These are phyloP conservation scores for Adiantum capillusveneris DNA, from an alignment of 75 land plant genomes.

Conservation along the genomic window DNA sequence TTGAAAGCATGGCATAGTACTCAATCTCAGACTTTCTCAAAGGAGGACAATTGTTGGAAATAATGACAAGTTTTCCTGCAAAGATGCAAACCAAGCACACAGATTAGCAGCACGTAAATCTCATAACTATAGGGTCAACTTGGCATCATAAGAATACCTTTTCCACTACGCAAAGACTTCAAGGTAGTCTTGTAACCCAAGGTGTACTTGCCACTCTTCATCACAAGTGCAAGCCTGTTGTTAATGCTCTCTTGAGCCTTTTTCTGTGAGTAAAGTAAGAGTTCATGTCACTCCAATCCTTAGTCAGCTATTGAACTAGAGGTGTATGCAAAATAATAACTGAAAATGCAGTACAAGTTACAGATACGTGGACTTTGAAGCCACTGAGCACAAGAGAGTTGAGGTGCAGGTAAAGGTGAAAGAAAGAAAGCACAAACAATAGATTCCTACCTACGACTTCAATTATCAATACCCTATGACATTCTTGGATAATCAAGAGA, in stretches of 20 bases:
- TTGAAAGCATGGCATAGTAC: constrained; percentile 67
- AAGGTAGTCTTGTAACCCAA: constrained; percentile 34
- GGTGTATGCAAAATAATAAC: neutral
- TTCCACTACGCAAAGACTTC: constrained; percentile 29
- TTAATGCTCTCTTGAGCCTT: constrained; percentile 45
- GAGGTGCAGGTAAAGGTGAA: too few species aligned
- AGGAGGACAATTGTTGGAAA: constrained; percentile 59
- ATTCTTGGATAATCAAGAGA: too few species aligned
- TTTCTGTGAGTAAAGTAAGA: constrained; percentile 24
- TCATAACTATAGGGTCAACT: neutral
- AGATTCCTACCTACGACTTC: too few species aligned
- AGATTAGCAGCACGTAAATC: neutral
- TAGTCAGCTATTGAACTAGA: neutral
- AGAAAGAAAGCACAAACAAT: too few species aligned
- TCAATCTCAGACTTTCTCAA: constrained; percentile 58
- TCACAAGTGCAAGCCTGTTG: constrained; percentile 40
- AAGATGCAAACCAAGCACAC: neutral
- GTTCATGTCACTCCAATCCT: neutral
- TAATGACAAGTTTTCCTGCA: constrained; percentile 47
- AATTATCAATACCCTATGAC: too few species aligned
- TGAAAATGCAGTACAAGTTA: neutral
- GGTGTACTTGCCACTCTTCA: constrained; percentile 45
- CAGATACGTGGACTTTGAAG: too few species aligned
- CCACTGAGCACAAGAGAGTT: too few species aligned
- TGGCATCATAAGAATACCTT: constrained; percentile 12